These are phyloP conservation scores for Alternaria gaisen DNA, from an alignment of 2,329 filamentous ascomycete species.

Conservation along the genomic window DNA sequence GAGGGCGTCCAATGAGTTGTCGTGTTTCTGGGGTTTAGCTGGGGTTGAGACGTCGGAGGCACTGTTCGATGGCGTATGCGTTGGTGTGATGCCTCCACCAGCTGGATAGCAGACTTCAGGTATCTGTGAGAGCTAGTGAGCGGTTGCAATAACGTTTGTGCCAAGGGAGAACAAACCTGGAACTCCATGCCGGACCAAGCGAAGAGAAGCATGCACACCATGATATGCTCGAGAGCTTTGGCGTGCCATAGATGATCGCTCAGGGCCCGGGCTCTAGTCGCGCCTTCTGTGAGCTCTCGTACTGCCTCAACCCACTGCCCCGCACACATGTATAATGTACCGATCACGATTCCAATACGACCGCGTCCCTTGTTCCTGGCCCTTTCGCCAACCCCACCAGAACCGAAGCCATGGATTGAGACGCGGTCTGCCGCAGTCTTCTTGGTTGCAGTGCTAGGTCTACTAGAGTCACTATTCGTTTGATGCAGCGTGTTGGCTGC, in stretches of 20 bases:
- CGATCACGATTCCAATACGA: slow-evolving; percentile 79
- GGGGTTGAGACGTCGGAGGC: slow-evolving; percentile 49
- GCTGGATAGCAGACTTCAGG: slow-evolving; percentile 63
- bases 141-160: too few relatives aligned
- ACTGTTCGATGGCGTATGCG: slow-evolving; percentile 51
- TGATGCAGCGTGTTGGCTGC: slow-evolving; percentile 54
- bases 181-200: slow-evolving; percentile 88
- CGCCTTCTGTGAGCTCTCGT: slow-evolving; percentile 82
- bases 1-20: slow-evolving; percentile 57
- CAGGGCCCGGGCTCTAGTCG: slow-evolving; percentile 75
- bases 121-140: slow-evolving; percentile 55
- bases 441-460: slow-evolving; percentile 58
- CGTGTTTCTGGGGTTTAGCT: slow-evolving; percentile 55
- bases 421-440: slow-evolving; percentile 68
- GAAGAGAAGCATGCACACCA: slow-evolving; percentile 82
- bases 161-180: slow-evolving; percentile 59
- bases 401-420: slow-evolving; percentile 71
- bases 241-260: slow-evolving; percentile 98
- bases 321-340: slow-evolving; percentile 85
- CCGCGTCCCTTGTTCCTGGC: slow-evolving; percentile 83
- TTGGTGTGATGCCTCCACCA: slow-evolving; percentile 53
- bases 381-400: slow-evolving; percentile 73
- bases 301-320: slow-evolving; percentile 91
- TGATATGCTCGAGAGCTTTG: slow-evolving; percentile 88
- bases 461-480: slow-evolving; percentile 36